A percentile compares a stretch with the other conserved stretches of the same genome.
Evolutionary conservation across 345 rosid genomes (phyloP).

Genomic region (Lumnitzera littorea): DNA sequence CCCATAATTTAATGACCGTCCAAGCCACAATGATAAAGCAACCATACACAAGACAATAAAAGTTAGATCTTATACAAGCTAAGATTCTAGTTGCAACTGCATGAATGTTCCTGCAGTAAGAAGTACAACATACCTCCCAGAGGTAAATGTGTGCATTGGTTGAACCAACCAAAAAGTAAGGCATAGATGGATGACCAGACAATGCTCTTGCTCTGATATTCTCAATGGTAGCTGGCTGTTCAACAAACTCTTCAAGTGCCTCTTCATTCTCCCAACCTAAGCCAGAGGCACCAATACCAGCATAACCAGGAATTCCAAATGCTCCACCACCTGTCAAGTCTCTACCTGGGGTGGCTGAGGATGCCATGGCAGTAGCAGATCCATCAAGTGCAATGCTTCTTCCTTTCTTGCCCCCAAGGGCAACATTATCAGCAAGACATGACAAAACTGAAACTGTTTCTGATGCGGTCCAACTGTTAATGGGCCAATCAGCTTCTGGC

Average conservation of each 20-base stretch:
- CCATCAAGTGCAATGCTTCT: slow-evolving; percentile 74
- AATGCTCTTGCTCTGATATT: slow-evolving; percentile 69
- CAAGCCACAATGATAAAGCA: too few species aligned
- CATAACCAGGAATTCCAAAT: slow-evolving; percentile 55
- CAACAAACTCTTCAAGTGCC: slow-evolving; percentile 58
- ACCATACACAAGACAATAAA: too few species aligned
- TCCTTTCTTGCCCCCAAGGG: slow-evolving; percentile 68
- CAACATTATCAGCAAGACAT: slow-evolving; percentile 60
- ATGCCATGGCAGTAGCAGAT: slow-evolving; percentile 49
- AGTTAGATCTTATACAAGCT: slow-evolving; percentile 5
- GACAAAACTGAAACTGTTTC: slow-evolving; percentile 72
- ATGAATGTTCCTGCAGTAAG: background rate
- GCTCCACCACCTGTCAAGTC: slow-evolving; percentile 45
- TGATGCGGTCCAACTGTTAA: slow-evolving; percentile 78
- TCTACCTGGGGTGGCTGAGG: slow-evolving; percentile 41
- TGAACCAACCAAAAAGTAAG: slow-evolving; percentile 91
- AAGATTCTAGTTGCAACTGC: background rate
- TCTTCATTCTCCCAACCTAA: slow-evolving; percentile 80
- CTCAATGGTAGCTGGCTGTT: slow-evolving; percentile 68
- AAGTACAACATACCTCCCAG: slow-evolving; percentile 72
- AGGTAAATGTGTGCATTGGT: slow-evolving; percentile 82
- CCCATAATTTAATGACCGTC: too few species aligned
- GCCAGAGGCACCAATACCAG: slow-evolving; percentile 60
- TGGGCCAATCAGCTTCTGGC: slow-evolving; percentile 88
- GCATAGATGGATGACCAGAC: slow-evolving; percentile 83